A percentile compares a stretch with the other conserved stretches of the same genome.
Conservation (phyloP, 345 rosid genomes). For the Draba incana region DNA sequence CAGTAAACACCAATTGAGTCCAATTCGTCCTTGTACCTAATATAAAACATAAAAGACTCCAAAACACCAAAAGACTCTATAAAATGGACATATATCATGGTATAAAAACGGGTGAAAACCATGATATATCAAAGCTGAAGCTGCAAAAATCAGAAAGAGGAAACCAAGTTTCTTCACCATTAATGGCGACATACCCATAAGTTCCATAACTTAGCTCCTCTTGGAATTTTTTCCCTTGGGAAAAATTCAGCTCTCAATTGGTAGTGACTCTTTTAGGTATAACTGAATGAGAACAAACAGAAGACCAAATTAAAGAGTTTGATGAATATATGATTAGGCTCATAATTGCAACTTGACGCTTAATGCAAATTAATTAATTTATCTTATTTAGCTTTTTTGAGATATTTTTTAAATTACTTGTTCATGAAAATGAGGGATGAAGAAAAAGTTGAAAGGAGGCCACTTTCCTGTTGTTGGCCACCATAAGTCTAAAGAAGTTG, state of each 20-base stretch:
- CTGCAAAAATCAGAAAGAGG: conserved; percentile 53
- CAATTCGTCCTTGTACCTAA: too few relatives aligned
- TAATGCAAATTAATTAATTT: not conserved
- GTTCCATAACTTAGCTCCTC: not conserved
- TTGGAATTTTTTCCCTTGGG: not conserved
- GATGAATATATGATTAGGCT: conserved; percentile 4
- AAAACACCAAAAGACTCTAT: too few relatives aligned
- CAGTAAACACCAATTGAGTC: too few relatives aligned
- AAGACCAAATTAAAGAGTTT: not conserved
- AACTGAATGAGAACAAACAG: conserved; percentile 1
- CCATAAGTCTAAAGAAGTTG: conserved; percentile 61
- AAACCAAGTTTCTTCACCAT: conserved; percentile 41
- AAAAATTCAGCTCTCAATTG: not conserved
- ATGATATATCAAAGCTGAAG: too few relatives aligned
- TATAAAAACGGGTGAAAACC: too few relatives aligned
- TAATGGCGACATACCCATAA: conserved; percentile 43
- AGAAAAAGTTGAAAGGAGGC: conserved; percentile 52
- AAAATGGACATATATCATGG: too few relatives aligned
- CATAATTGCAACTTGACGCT: conserved; percentile 18
- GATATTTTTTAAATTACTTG: conserved; percentile 21
- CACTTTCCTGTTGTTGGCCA: conserved; percentile 65
- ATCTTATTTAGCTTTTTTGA: conserved; percentile 9
- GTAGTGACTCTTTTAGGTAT: not conserved
- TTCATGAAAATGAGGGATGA: conserved; percentile 34
- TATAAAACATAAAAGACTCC: too few relatives aligned